Conservation (phyloP, 805 yeast species). For the Dipodascopsis uninucleata region DNA sequence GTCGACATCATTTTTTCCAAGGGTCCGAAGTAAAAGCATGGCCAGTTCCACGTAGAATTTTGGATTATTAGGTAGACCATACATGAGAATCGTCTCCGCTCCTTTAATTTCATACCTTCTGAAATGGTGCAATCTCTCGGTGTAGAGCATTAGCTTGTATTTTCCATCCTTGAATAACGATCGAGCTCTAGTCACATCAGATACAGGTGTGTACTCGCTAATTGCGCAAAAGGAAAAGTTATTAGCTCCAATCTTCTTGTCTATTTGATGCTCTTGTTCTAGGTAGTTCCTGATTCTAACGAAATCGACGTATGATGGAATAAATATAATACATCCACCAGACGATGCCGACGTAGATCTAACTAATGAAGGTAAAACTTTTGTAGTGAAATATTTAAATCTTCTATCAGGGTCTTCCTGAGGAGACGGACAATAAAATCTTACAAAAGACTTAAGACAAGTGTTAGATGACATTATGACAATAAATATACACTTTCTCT, state of each 20-base stretch:
- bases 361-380: constrained; percentile 65
- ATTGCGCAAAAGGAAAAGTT: constrained; percentile 39
- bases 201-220: constrained; percentile 68
- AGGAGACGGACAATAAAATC: constrained; percentile 54
- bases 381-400: constrained; percentile 73
- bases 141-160: constrained; percentile 71
- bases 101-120: constrained; percentile 82
- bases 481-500: not conserved
- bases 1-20: constrained; percentile 46
- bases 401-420: constrained; percentile 77
- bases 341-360: constrained; percentile 48
- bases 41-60: constrained; percentile 74
- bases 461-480: constrained; percentile 32
- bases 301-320: constrained; percentile 85
- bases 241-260: constrained; percentile 58
- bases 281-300: constrained; percentile 71
- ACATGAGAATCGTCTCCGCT: constrained; percentile 75
- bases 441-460: constrained; percentile 55
- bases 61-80: constrained; percentile 82
- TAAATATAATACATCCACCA: constrained; percentile 73
- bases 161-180: constrained; percentile 62
- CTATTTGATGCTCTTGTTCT: constrained; percentile 35
- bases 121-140: constrained; percentile 91
- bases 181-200: constrained; percentile 69
- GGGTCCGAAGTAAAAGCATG: constrained; percentile 54